Percentiles rank a stretch among this genome's conserved stretches.
phyloP scores from a whole-genome alignment of 805 yeast genomes.

The Saccharomycopsis amapae region DNA sequence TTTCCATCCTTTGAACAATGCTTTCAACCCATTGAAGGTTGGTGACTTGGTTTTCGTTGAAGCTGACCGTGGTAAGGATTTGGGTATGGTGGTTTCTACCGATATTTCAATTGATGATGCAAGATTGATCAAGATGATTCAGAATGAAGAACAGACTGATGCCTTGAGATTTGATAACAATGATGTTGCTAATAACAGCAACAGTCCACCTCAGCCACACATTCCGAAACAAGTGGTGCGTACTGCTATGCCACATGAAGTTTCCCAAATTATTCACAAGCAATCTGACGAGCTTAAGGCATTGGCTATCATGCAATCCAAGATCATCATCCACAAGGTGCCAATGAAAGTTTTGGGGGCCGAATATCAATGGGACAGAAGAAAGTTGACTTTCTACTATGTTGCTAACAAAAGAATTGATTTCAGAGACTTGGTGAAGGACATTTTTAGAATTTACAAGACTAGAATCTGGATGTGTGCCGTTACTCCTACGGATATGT shows the following conservation, averaged over 20 bases:
- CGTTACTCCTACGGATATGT: slow-evolving; percentile 29
- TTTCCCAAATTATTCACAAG: slow-evolving; percentile 50
- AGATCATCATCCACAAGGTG: slow-evolving; percentile 43
- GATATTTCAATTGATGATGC: slow-evolving; percentile 61
- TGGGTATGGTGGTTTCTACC: slow-evolving; percentile 57
- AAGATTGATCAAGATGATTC: slow-evolving; percentile 54
- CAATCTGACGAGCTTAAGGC: slow-evolving; percentile 66
- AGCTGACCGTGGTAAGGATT: slow-evolving; percentile 75
- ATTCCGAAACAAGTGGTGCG: slow-evolving; percentile 63
- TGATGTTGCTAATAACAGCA: background rate
- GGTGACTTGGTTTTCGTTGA: slow-evolving; percentile 77
- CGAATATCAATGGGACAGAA: slow-evolving; percentile 80
- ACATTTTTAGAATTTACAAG: slow-evolving; percentile 65
- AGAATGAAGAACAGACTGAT: slow-evolving; percentile 64
- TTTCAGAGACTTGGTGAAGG: slow-evolving; percentile 70
- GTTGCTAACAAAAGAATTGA: slow-evolving; percentile 59
- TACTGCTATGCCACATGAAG: slow-evolving; percentile 55
- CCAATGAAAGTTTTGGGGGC: slow-evolving; percentile 65
- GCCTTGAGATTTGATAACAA: slow-evolving; percentile 34
- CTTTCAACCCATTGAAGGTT: slow-evolving; percentile 29
- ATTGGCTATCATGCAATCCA: slow-evolving; percentile 49
- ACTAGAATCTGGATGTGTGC: slow-evolving; percentile 89
- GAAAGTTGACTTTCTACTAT: slow-evolving; percentile 73
- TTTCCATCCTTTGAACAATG: slow-evolving; percentile 39
- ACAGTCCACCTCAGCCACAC: slow-evolving; percentile 39